Percentiles rank a stretch among this genome's conserved stretches.
These are phyloP conservation scores for Paracamarosporium sp. DNA, from an alignment of 2,329 filamentous ascomycete genomes.

Conservation along the genomic window DNA sequence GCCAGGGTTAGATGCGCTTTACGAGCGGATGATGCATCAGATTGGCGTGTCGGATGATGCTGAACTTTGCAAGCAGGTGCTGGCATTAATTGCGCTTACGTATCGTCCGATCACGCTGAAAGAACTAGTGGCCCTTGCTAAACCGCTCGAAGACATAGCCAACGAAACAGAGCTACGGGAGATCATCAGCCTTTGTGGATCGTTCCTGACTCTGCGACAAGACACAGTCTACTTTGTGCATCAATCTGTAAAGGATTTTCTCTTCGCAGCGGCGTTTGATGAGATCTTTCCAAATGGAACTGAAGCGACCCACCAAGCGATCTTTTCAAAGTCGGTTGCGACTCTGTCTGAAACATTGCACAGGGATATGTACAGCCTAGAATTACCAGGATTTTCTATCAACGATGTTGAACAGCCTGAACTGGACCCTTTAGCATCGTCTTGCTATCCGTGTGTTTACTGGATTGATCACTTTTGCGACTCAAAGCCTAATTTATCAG, in stretches of 20 bases:
- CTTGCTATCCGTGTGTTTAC: not conserved
- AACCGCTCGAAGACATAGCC: too few species aligned
- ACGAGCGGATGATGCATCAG: not conserved
- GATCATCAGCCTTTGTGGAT: not conserved
- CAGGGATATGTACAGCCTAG: not conserved
- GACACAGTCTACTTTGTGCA: not conserved
- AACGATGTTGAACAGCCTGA: not conserved
- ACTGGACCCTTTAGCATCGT: not conserved
- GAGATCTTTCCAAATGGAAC: not conserved
- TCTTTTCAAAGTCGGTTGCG: not conserved
- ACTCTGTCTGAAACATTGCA: not conserved
- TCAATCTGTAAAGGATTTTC: not conserved
- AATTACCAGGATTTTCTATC: not conserved
- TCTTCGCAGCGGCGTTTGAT: not conserved
- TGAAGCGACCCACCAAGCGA: not conserved
- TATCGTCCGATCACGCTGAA: too few species aligned
- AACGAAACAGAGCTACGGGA: not conserved
- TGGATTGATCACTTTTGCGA: not conserved
- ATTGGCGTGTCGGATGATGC: not conserved
- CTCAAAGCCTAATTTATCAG: not conserved
- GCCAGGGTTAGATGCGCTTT: not conserved
- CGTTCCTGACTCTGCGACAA: not conserved
- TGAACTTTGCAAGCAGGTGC: not conserved
- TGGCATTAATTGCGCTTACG: too few species aligned
- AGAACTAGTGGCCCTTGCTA: too few species aligned